Evolutionary conservation across 192 early-diverging fungal species (phyloP).

Genomic region (Coemansia sp.): DNA sequence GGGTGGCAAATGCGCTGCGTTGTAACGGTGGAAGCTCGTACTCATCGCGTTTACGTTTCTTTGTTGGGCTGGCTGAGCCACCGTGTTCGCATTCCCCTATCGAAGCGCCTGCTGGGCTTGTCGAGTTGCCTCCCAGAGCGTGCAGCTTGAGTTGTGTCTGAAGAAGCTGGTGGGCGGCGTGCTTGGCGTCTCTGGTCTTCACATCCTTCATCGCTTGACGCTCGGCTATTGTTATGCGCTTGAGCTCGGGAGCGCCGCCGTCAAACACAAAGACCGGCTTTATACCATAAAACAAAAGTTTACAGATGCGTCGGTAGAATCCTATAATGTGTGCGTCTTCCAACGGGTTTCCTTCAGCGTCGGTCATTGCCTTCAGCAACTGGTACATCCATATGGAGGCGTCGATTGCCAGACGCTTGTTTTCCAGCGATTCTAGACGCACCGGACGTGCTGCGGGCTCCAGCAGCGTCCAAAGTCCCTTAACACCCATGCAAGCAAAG

Average conservation of each 20-base stretch:
- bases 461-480: constrained; percentile 88
- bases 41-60: constrained; percentile 57
- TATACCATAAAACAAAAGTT: constrained; percentile 87
- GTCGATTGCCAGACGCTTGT: constrained; percentile 85
- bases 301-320: constrained; percentile 92
- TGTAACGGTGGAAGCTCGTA: constrained; percentile 48
- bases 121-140: constrained; percentile 49
- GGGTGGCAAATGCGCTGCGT: constrained; percentile 26
- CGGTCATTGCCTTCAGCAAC: constrained; percentile 92
- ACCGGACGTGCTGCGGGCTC: constrained; percentile 76
- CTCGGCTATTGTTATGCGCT: constrained; percentile 59
- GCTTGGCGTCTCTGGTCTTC: constrained; percentile 59
- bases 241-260: constrained; percentile 85
- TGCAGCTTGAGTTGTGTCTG: constrained; percentile 74
- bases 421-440: constrained; percentile 74
- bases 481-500: constrained; percentile 79
- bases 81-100: neutral
- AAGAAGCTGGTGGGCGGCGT: constrained; percentile 83
- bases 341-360: constrained; percentile 80
- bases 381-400: constrained; percentile 98
- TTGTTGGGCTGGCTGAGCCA: constrained; percentile 20
- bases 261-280: constrained; percentile 98
- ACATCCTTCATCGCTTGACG: constrained; percentile 29
- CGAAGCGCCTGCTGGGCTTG: neutral
- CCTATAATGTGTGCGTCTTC: constrained; percentile 87